phyloP scores from a whole-genome alignment of 139 green algal genomes.

The Tetratostichococcus sp. region DNA sequence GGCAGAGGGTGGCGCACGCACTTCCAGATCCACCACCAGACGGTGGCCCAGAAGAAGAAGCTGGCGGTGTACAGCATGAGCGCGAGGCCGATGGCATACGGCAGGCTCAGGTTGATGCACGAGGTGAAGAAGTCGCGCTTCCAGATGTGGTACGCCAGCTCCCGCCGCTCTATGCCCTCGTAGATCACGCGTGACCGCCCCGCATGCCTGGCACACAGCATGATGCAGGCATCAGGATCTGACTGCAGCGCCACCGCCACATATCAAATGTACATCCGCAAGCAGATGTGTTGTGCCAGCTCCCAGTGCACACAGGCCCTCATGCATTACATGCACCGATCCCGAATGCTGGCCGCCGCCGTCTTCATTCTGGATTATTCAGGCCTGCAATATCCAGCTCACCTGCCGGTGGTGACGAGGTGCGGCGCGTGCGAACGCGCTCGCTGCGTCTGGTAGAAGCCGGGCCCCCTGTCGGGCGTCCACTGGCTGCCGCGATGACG shows the following conservation, averaged over 20 bases:
- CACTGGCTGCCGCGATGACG: constrained; percentile 19
- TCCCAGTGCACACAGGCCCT: too few species aligned
- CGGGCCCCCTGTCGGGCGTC: constrained; percentile 45
- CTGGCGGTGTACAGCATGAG: constrained; percentile 18
- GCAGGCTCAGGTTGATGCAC: constrained; percentile 36
- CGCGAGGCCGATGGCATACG: constrained; percentile 18
- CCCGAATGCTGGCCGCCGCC: too few species aligned
- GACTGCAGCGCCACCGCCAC: too few species aligned
- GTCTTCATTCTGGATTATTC: too few species aligned
- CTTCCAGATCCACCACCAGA: constrained; percentile 9
- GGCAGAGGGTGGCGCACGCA: constrained; percentile 1
- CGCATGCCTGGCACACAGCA: constrained; percentile 12
- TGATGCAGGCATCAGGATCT: too few species aligned
- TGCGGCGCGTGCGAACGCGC: constrained; percentile 20
- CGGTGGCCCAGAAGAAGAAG: constrained; percentile 25
- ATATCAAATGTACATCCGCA: too few species aligned
- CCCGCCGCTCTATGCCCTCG: constrained; percentile 9
- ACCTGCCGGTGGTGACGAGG: constrained; percentile 44
- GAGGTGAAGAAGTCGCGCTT: constrained; percentile 57
- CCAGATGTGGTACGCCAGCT: constrained; percentile 24
- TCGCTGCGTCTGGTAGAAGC: constrained; percentile 32
- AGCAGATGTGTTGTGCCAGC: too few species aligned
- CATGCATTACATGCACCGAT: too few species aligned
- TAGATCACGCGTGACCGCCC: constrained; percentile 27
- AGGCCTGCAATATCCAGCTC: too few species aligned